Percentiles rank a stretch among this genome's conserved stretches.
phyloP scores from a whole-genome alignment of 257 asterid genomes.

The Fraxinus anomala region DNA sequence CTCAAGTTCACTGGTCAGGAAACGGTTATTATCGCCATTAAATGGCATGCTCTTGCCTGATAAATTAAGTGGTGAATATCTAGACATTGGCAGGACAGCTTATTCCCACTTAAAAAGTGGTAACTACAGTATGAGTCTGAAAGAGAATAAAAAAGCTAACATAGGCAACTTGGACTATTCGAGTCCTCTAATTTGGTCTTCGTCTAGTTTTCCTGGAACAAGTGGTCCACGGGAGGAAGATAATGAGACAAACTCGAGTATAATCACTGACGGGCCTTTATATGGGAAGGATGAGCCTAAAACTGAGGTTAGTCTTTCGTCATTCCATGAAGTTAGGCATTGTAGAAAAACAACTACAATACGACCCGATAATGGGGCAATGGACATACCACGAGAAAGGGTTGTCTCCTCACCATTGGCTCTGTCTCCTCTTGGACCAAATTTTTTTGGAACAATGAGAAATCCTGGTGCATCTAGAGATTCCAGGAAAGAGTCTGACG shows the following conservation, averaged over 20 bases:
- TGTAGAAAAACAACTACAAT: conserved; percentile 33
- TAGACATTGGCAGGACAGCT: conserved; percentile 45
- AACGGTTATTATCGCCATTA: conserved; percentile 69
- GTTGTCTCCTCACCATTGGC: conserved; percentile 51
- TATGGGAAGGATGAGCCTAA: conserved; percentile 32
- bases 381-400: conserved; percentile 33
- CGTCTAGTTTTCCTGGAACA: conserved; percentile 32
- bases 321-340: conserved; percentile 33
- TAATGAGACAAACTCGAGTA: conserved; percentile 36
- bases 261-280: conserved; percentile 58
- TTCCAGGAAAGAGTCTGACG: conserved; percentile 43
- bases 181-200: conserved; percentile 37
- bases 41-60: conserved; percentile 50
- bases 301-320: conserved; percentile 27
- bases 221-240: conserved; percentile 36
- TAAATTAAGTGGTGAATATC: conserved; percentile 49
- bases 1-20: conserved; percentile 53
- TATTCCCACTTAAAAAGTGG: conserved; percentile 29
- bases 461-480: conserved; percentile 31
- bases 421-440: conserved; percentile 87
- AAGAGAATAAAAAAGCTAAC: conserved; percentile 70
- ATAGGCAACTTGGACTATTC: conserved; percentile 41
- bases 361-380: conserved; percentile 32
- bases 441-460: conserved; percentile 46
- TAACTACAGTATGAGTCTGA: conserved; percentile 30